phyloP scores from a whole-genome alignment of 1,284 basidiomycete species.

The Sporisorium scitamineum region DNA sequence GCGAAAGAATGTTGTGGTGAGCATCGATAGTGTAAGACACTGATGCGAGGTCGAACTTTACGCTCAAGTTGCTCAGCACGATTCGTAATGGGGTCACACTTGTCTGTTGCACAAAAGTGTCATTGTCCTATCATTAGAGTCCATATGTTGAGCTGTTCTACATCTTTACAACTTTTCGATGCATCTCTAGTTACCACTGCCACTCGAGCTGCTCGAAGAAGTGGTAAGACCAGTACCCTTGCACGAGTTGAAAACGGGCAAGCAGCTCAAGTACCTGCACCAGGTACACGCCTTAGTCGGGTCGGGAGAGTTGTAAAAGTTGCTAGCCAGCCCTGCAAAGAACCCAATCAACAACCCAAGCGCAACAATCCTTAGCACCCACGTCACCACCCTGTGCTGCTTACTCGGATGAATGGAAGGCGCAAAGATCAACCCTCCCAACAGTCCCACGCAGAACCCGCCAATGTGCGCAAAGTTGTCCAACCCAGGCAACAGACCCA shows the following conservation, averaged over 20 bases:
- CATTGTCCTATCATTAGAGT: no score
- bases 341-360: constrained; percentile 81
- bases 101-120: neutral
- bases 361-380: constrained; percentile 79
- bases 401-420: constrained; percentile 83
- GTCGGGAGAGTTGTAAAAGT: constrained; percentile 85
- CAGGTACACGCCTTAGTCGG: constrained; percentile 79
- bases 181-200: no score
- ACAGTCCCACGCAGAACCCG: constrained; percentile 71
- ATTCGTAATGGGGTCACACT: no score
- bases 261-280: constrained; percentile 75
- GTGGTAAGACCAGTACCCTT: constrained; percentile 57
- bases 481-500: constrained; percentile 74
- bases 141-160: no score
- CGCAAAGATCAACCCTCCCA: constrained; percentile 82
- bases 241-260: constrained; percentile 58
- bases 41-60: no score
- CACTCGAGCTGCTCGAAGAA: constrained; percentile 6
- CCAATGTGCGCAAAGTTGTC: constrained; percentile 72
- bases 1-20: no score
- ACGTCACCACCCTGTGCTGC: constrained; percentile 80
- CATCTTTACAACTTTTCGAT: no score
- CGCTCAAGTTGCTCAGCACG: no score
- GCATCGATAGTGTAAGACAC: no score
- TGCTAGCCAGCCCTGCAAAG: constrained; percentile 83